Percentiles rank a stretch among this genome's conserved stretches.
phyloP scores from a whole-genome alignment of 108 stramenopile genomes.

The Aurantiochytrium sp. region DNA sequence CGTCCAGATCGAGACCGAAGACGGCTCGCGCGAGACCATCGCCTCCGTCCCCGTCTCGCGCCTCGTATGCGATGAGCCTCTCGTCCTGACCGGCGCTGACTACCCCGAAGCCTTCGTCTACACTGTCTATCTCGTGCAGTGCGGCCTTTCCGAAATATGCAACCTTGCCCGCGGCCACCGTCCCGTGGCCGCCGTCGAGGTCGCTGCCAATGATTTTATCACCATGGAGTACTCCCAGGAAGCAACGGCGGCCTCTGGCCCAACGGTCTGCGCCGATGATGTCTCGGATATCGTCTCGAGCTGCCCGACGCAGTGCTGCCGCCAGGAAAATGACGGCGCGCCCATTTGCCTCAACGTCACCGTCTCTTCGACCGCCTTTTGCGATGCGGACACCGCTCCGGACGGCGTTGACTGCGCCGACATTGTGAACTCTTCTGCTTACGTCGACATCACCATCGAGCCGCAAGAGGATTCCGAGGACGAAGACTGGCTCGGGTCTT shows the following conservation, averaged over 20 bases:
- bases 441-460: neutral
- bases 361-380: neutral
- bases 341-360: neutral
- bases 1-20: neutral
- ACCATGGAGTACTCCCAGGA: no score
- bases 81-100: neutral
- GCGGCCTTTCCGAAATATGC: neutral
- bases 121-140: neutral
- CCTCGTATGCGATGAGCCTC: neutral
- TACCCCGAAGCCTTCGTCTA: neutral
- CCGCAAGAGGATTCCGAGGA: neutral
- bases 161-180: neutral
- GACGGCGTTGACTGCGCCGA: neutral
- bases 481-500: neutral
- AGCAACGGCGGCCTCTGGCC: neutral
- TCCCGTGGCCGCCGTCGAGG: neutral
- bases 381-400: neutral
- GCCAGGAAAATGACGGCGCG: neutral
- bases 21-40: neutral
- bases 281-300: neutral
- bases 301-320: neutral
- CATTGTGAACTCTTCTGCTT: neutral
- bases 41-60: neutral
- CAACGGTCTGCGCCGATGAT: neutral
- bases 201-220: neutral